Conservation (phyloP, 139 green algal genomes). For the Chlorella vulgaris region DNA sequence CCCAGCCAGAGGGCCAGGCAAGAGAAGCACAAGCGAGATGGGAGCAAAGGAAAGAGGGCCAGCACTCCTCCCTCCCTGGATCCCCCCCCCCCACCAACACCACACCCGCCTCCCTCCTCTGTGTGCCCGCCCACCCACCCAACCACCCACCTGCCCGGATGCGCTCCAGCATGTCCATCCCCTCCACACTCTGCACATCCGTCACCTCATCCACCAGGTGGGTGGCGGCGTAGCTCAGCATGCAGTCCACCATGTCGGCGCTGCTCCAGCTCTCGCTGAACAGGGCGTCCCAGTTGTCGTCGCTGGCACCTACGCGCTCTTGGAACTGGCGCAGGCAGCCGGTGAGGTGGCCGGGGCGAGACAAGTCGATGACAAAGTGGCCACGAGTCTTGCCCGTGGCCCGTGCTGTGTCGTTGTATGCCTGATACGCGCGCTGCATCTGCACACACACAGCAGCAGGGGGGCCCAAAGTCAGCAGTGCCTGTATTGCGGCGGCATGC, state of each 20-base stretch:
- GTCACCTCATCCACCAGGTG: constrained; percentile 69
- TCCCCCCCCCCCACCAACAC: too few species aligned
- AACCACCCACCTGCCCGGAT: constrained; percentile 34
- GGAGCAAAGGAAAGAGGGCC: too few species aligned
- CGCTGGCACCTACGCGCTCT: constrained; percentile 55
- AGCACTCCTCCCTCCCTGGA: too few species aligned
- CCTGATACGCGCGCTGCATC: constrained; percentile 75
- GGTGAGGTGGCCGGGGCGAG: constrained; percentile 79
- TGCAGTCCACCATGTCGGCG: constrained; percentile 85
- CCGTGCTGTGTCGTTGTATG: constrained; percentile 63
- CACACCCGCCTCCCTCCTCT: too few species aligned
- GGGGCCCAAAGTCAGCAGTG: background rate
- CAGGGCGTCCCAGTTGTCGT: constrained; percentile 85
- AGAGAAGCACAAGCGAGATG: too few species aligned
- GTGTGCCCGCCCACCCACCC: background rate
- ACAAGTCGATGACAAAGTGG: constrained; percentile 85
- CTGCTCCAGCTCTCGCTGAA: constrained; percentile 81
- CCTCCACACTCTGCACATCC: constrained; percentile 32
- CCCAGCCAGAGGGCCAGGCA: too few species aligned
- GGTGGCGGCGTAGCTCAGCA: constrained; percentile 77
- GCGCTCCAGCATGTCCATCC: constrained; percentile 63
- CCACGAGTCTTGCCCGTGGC: constrained; percentile 56
- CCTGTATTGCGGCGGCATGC: too few species aligned
- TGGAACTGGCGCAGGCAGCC: constrained; percentile 82
- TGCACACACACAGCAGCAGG: constrained; percentile 42